Conservation (phyloP, 192 early-diverging fungal species). For the Phycomyces blakesleeanus region DNA sequence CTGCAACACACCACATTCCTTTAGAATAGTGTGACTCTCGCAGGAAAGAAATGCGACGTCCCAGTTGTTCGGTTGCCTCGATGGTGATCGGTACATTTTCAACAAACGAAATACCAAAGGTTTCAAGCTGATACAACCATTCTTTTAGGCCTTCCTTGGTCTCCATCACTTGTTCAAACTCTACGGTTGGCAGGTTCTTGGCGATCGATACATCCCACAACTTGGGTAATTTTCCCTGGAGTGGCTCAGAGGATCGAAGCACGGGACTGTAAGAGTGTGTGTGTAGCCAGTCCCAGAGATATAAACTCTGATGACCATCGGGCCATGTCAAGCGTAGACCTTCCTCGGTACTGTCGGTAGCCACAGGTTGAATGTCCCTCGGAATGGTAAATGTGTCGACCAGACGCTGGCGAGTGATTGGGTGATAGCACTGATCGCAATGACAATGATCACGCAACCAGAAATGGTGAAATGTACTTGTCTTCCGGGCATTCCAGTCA, state of each 20-base stretch:
- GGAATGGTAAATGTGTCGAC: constrained; percentile 67
- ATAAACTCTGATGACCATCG: constrained; percentile 58
- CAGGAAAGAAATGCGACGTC: constrained; percentile 64
- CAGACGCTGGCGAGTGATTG: constrained; percentile 71
- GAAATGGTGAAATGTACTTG: constrained; percentile 52
- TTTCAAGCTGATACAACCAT: constrained; percentile 68
- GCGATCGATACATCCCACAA: constrained; percentile 32
- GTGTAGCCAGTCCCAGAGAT: constrained; percentile 59
- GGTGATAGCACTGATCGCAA: constrained; percentile 73
- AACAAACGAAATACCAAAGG: constrained; percentile 74
- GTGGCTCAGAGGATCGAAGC: constrained; percentile 25
- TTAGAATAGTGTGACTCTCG: constrained; percentile 74
- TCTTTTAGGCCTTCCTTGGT: constrained; percentile 59
- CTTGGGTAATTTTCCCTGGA: constrained; percentile 7
- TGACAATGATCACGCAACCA: constrained; percentile 87
- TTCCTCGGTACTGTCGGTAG: constrained; percentile 33
- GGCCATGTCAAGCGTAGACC: constrained; percentile 49
- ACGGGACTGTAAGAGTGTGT: constrained; percentile 63
- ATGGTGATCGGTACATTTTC: constrained; percentile 60
- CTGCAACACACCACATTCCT: constrained; percentile 74
- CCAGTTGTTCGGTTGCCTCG: constrained; percentile 63
- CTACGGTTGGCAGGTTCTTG: constrained; percentile 38
- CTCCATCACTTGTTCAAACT: constrained; percentile 64
- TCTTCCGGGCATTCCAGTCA: constrained; percentile 26
- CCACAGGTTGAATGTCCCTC: constrained; percentile 47